phyloP scores from a whole-genome alignment of 306 rosid species.

The Carpinus viminea region DNA sequence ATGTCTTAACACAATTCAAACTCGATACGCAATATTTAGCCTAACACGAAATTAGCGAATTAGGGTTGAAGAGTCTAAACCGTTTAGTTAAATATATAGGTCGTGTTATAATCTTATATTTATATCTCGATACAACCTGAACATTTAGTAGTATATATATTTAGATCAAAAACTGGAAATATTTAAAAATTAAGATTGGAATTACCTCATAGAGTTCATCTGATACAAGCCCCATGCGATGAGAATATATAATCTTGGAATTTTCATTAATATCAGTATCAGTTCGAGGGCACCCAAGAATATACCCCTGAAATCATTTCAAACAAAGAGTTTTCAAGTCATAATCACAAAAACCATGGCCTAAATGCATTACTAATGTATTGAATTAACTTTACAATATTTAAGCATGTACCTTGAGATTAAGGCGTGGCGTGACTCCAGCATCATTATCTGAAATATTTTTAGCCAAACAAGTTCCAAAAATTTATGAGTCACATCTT shows the following conservation, averaged over 20 bases:
- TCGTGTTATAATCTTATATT: too few relatives aligned
- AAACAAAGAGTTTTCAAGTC: not conserved
- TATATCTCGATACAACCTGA: too few relatives aligned
- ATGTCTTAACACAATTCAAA: too few relatives aligned
- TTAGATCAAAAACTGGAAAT: too few relatives aligned
- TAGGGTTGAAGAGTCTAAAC: too few relatives aligned
- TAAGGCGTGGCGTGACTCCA: not conserved
- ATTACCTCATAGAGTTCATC: slow-evolving; percentile 24
- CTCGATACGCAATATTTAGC: too few relatives aligned
- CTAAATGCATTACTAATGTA: not conserved
- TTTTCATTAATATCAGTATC: slow-evolving; percentile 11
- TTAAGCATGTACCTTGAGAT: slow-evolving; percentile 20
- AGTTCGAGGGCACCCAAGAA: slow-evolving; percentile 21
- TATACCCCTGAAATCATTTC: slow-evolving; percentile 19
- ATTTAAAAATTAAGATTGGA: too few relatives aligned
- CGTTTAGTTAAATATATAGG: too few relatives aligned
- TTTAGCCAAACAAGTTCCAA: not conserved
- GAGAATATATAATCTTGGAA: slow-evolving; percentile 7
- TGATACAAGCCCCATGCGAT: slow-evolving; percentile 29
- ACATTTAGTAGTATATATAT: too few relatives aligned
- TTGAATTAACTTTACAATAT: not conserved
- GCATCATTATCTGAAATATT: slow-evolving; percentile 20
- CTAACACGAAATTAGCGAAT: too few relatives aligned
- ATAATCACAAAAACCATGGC: not conserved
- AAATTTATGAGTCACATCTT: not conserved